Evolutionary conservation across 345 rosid species (phyloP).

Genomic region (Boechera stricta): DNA sequence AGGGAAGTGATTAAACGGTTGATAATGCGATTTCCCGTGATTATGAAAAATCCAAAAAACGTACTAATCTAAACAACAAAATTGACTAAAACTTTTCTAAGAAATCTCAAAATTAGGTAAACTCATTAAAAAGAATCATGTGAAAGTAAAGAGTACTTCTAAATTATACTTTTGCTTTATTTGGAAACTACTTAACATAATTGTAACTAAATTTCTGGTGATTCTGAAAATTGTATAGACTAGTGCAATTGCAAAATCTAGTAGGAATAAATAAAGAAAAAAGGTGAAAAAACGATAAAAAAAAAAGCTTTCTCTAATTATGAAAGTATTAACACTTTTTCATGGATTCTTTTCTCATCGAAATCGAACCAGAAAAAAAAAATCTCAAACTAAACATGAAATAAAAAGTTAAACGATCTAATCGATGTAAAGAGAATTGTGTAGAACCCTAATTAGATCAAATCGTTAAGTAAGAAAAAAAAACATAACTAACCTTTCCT

Average conservation of each 20-base stretch:
- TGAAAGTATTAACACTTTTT: not conserved
- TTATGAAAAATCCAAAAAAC: conserved; percentile 3
- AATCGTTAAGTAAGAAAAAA: not conserved
- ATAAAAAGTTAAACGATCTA: not conserved
- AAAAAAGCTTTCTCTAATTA: too few species aligned
- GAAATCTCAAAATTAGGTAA: conserved; percentile 18
- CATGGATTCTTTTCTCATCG: not conserved
- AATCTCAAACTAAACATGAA: conserved; percentile 2
- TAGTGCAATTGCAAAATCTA: not conserved
- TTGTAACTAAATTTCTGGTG: conserved; percentile 16
- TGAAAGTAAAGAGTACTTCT: conserved; percentile 13
- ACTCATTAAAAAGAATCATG: conserved; percentile 6
- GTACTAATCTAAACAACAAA: not conserved
- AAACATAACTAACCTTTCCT: not conserved
- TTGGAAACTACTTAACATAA: conserved; percentile 7
- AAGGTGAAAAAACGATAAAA: too few species aligned
- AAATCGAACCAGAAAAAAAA: conserved; percentile 1
- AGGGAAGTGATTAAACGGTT: conserved; percentile 25
- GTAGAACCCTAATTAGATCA: conserved; percentile 4
- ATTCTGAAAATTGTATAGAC: conserved; percentile 6
- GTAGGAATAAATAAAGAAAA: not conserved
- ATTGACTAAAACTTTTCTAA: not conserved
- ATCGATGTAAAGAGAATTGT: not conserved
- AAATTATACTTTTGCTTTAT: conserved; percentile 3
- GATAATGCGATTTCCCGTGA: conserved; percentile 13